These are phyloP conservation scores for Truncatella angustata DNA, from an alignment of 2,329 filamentous ascomycete genomes.

Conservation along the genomic window DNA sequence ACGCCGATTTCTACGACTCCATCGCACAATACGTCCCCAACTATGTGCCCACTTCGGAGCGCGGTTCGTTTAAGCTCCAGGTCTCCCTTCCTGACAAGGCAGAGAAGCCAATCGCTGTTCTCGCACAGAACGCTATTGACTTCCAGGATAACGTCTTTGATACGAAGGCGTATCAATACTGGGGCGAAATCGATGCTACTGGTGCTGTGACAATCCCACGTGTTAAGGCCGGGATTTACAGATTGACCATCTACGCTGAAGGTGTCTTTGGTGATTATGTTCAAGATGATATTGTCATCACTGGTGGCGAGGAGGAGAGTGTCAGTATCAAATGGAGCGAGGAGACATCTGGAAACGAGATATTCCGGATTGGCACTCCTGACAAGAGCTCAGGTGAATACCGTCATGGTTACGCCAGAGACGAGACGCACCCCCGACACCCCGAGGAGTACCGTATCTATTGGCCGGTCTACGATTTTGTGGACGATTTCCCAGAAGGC, in stretches of 20 bases:
- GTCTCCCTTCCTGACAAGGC: conserved; percentile 52
- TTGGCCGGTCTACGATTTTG: conserved; percentile 60
- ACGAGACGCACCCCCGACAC: conserved; percentile 45
- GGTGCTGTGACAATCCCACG: conserved; percentile 51
- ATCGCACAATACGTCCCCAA: conserved; percentile 59
- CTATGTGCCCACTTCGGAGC: conserved; percentile 51
- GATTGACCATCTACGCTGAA: conserved; percentile 62
- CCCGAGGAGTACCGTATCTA: conserved; percentile 61
- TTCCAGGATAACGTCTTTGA: conserved; percentile 60
- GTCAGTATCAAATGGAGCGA: conserved; percentile 46
- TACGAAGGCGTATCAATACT: conserved; percentile 59
- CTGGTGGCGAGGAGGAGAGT: conserved; percentile 36
- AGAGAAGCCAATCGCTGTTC: conserved; percentile 51
- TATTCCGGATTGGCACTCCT: conserved; percentile 62
- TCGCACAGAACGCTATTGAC: conserved; percentile 49
- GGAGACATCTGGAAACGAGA: conserved; percentile 55
- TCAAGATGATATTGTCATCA: conserved; percentile 47
- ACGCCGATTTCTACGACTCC: conserved; percentile 60
- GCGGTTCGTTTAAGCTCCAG: conserved; percentile 49
- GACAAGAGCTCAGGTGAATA: conserved; percentile 62
- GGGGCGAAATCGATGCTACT: conserved; percentile 47
- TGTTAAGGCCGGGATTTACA: conserved; percentile 57
- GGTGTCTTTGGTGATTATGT: conserved; percentile 60
- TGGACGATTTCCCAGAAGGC: conserved; percentile 56
- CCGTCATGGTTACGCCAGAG: conserved; percentile 52